Conservation (phyloP, 768 basidiomycete genomes). For the Podaxis mareebaensis region DNA sequence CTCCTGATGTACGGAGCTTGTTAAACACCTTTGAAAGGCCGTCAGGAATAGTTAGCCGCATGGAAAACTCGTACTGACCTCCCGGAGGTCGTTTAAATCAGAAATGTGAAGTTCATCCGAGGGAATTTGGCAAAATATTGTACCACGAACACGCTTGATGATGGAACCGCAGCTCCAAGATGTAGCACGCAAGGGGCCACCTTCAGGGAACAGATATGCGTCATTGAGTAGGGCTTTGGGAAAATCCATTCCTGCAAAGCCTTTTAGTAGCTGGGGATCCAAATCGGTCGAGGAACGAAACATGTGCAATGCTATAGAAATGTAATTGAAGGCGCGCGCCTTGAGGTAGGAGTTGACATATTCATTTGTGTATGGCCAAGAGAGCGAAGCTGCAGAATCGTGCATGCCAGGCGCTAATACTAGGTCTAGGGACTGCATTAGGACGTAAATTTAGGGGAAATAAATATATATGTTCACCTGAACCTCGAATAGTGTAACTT, state of each 20-base stretch:
- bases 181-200: background rate
- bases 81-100: background rate
- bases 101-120: background rate
- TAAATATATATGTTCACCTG: conserved; percentile 25
- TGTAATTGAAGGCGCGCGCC: background rate
- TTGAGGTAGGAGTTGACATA: background rate
- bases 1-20: background rate
- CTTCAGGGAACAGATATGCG: background rate
- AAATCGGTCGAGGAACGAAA: background rate
- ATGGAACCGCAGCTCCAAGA: background rate
- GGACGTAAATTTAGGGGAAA: too few relatives aligned
- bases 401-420: background rate
- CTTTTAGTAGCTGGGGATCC: background rate
- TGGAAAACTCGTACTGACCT: background rate
- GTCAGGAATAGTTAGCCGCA: background rate
- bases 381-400: background rate
- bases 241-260: background rate
- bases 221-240: background rate
- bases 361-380: background rate
- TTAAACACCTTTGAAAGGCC: background rate
- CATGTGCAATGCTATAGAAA: background rate
- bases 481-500: background rate
- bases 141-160: background rate
- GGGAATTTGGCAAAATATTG: background rate
- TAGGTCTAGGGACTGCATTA: background rate